These are phyloP conservation scores for Cinchona pubescens DNA, from an alignment of 257 asterid genomes.

Conservation along the genomic window DNA sequence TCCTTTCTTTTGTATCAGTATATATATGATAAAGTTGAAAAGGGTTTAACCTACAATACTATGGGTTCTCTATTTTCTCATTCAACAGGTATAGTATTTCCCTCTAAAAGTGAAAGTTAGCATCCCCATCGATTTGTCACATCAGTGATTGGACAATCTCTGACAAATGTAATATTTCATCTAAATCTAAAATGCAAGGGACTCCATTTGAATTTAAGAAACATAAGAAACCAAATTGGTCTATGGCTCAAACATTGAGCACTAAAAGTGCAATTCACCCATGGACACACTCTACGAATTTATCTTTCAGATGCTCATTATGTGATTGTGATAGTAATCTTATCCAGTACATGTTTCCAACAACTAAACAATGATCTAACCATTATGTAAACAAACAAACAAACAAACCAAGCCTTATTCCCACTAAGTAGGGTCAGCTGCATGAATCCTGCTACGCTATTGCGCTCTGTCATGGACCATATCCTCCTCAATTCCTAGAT, in stretches of 20 bases:
- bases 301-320: background rate
- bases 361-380: background rate
- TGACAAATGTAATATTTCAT: background rate
- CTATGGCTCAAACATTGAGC: background rate
- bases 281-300: background rate
- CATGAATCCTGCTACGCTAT: no score
- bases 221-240: background rate
- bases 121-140: background rate
- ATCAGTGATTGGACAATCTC: background rate
- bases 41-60: no score
- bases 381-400: no score
- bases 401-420: no score
- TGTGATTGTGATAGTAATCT: background rate
- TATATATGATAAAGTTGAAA: no score
- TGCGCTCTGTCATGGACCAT: no score
- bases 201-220: background rate
- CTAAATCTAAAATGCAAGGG: background rate
- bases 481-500: no score
- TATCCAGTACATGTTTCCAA: background rate
- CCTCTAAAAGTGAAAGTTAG: background rate
- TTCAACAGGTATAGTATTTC: background rate
- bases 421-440: no score
- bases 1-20: no score
- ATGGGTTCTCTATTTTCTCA: no score
- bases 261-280: background rate